Conservation (phyloP, 768 basidiomycete species). For the Bullera alba region DNA sequence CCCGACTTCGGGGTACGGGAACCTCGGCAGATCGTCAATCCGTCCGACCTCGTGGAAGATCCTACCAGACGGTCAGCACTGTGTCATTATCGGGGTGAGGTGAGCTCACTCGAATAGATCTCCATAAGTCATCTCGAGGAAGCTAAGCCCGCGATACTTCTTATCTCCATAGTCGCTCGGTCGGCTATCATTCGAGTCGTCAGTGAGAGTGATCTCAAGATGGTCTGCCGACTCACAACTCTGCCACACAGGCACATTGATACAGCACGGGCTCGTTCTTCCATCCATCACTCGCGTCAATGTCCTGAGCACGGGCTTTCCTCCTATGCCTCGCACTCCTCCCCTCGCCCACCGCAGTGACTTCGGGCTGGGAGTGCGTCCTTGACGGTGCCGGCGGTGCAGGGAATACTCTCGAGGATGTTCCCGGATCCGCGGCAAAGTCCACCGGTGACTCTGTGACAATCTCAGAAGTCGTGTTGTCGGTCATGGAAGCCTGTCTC, state of each 20-base stretch:
- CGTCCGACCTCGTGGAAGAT: constrained; percentile 46
- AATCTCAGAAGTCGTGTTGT: too few relatives aligned
- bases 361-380: too few relatives aligned
- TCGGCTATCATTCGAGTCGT: constrained; percentile 23
- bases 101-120: constrained; percentile 41
- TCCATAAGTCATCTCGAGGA: constrained; percentile 36
- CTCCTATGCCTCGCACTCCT: too few relatives aligned
- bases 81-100: neutral
- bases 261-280: constrained; percentile 36
- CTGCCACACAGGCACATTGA: constrained; percentile 45
- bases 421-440: too few relatives aligned
- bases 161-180: constrained; percentile 17
- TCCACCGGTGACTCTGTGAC: too few relatives aligned
- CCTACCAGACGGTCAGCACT: neutral
- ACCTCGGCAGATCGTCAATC: constrained; percentile 41
- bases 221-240: constrained; percentile 41
- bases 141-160: constrained; percentile 38
- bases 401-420: too few relatives aligned
- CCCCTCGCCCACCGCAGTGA: too few relatives aligned
- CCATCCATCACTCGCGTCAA: constrained; percentile 39
- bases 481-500: too few relatives aligned
- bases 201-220: neutral
- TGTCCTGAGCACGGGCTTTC: too few relatives aligned
- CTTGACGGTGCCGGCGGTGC: too few relatives aligned
- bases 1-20: constrained; percentile 44